Base-by-base conservation (phyloP, 2,329 filamentous ascomycete genomes). In the Diaporthe amygdali region DNA sequence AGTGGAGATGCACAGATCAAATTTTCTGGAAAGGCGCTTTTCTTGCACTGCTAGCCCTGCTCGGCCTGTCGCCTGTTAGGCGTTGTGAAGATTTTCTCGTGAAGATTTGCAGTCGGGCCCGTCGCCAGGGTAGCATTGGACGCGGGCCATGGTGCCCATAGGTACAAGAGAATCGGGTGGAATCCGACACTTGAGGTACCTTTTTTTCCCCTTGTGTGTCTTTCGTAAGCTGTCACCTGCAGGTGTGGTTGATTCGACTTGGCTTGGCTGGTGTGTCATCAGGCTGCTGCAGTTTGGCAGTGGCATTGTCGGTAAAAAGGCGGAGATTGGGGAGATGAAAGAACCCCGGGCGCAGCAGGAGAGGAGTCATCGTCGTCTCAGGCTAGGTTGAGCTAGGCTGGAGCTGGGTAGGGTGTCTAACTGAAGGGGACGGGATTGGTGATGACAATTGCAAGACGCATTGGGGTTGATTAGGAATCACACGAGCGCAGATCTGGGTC, bases 301-400 rank as follows among this genome's bases (percentile, higher is more conserved):
- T 69, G 59, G 51, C 54, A 44, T 34, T 51, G 69, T 71, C 64
- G 70, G 66, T 56, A 51, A 66, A 59, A 66, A 47, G 56, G 66
- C 70, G 70, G 66, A 69, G 59, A 69, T 69, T 69, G 66, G 70
- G 32, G 47, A 22, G 32, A 70, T 66, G 68, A 41, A 39, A 32
- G 30, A 47, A 22, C 37, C 56, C 47, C 44, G 44, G 39, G 17
- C 46, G 55, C 27, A 52, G 41, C 41, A 37, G 15, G 27, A n/a
- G 46, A 41, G 37, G 54, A 63, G 30, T 68, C 63, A 61, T 37
- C 32, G 41, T 22, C 12, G 56, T 63, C 41, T 63, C 56, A 47
- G 56, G 39, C 56, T 63, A 46, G 56, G 39, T 27, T 46, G 56
- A 39, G 20, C 56, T 63, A 63, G 39, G 39, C 56, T 63, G 39